Base-by-base conservation (phyloP, 225 moss, liverwort and hornwort species). In the Physcomitrellopsis africana region DNA sequence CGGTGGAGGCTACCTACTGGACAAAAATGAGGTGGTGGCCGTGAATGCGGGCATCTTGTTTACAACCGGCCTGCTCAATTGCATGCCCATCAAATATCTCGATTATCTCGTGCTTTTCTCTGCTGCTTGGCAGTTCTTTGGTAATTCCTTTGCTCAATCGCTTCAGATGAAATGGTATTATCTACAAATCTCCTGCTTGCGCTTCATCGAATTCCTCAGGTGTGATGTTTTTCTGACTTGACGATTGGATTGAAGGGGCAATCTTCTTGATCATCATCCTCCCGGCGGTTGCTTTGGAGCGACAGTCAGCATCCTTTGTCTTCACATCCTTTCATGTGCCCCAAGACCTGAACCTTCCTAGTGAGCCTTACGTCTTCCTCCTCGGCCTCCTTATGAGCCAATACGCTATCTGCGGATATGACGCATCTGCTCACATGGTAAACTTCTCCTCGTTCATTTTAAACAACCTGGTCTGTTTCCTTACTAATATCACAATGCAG, bases 381-480 rank as follows among this genome's bases (percentile, higher is more conserved):
- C 48, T 95, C 17, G 89, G 95, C 4, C 73, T 95, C 13, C 76
- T 95, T 51, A 88, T 92, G 86, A 83, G 84, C 81, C 92, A 88
- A 59, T 94, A 86, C 56, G 20, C 88, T 14, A 16, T 88, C 18
- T 62, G 46, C 13, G 92, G 89, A 0, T 92, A 84, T 46, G 92
- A 91, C 51, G 89, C 92, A 0, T 88, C 91, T 11, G 92, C 82
- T 59, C 86, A 89, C 46, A 89, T 91, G 88, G 88, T 88, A 74
- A 68, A 43, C 19, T 65, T 23, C 46, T 9, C 29, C 29, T 2
- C 29, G 29, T 29, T 0, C 5, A 53, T 1, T 29, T 32, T 11
- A 26, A 29, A 10, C 32, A 47, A 46, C 11, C 14, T 5, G 10
- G 11, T 32, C 18, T 32, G 32, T 0, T 27, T 18, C 32, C 16